Evolutionary conservation across 2,329 filamentous ascomycete species (phyloP), one percentile per base, ranked within the genome.

Genomic region (Gremmenia infestans): DNA sequence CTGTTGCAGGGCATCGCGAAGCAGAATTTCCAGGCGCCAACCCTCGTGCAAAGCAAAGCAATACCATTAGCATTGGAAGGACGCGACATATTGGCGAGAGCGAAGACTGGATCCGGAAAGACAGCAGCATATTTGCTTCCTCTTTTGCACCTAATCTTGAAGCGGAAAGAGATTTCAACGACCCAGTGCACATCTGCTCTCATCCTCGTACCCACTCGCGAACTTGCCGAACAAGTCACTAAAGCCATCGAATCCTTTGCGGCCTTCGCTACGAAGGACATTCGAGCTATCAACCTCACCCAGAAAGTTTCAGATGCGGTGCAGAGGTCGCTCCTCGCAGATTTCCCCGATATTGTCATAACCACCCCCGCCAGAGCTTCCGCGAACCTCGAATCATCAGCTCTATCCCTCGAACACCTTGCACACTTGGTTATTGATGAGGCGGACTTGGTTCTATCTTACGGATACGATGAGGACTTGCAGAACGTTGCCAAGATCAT

Each of bases 91-190:
- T 78, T 97, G 40, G 92, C 91, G 53, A 91, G 93, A 68, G 91
- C 93, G 39, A 95, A 93, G 72, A 97, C 94, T 5, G 94, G 94
- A 12, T 96, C 92, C 4, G 94, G 94, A 64, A 99, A 99, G 79
- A 99, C 94, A 11, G 91, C 91, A n/a, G 93, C 94, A 50, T 97
- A 97, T 70, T 77, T 96, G 6, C 79, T 99, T 43, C 94, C 94
- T 1, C 81, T 96, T n/a, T 74, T 99, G 15, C 88, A 96, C 64
- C 82, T 83, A 37, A 89, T 96, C 59, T 75, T 99, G 54, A 89
- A 87, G 69, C 83, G 83, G 63, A 96, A 96, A 73, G 74, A 81
- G 65, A 83, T 86, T 71, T 77, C 81, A 53, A 68, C 78, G 9
- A 70, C 74, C 1, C 74, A 80, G 46, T 77, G 72, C 54, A 92